A percentile compares a stretch with the other conserved stretches of the same genome.
Conservation (phyloP, 2,329 filamentous ascomycete genomes). For the Neocucurbitaria cava region DNA sequence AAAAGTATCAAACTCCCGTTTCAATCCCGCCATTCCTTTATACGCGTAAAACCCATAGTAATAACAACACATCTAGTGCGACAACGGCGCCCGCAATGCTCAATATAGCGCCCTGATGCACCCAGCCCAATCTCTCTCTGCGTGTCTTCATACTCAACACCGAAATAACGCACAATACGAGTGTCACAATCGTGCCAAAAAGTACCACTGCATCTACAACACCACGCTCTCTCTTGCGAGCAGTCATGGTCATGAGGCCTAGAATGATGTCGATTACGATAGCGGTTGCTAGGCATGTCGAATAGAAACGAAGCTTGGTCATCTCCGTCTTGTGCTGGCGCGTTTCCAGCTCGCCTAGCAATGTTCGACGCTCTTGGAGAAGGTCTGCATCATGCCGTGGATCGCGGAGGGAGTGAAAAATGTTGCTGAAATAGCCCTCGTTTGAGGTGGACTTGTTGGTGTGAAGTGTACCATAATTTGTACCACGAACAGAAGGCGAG, state of each 20-base stretch:
- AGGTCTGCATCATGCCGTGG: constrained; percentile 53
- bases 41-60: constrained; percentile 39
- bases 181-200: constrained; percentile 70
- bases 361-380: constrained; percentile 57
- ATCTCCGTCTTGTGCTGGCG: constrained; percentile 44
- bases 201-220: constrained; percentile 78
- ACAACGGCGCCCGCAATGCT: constrained; percentile 33
- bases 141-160: constrained; percentile 42
- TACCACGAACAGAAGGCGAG: constrained; percentile 17
- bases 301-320: constrained; percentile 47
- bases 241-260: constrained; percentile 70
- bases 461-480: constrained; percentile 58
- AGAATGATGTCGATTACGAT: constrained; percentile 71
- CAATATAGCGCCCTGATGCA: constrained; percentile 40
- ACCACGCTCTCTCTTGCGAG: constrained; percentile 69
- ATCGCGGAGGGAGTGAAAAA: constrained; percentile 37
- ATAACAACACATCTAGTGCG: constrained; percentile 36
- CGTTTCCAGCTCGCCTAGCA: constrained; percentile 38
- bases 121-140: constrained; percentile 36
- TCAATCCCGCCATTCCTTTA: neutral
- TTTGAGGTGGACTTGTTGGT: constrained; percentile 11
- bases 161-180: constrained; percentile 52
- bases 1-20: neutral
- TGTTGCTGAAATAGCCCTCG: constrained; percentile 39
- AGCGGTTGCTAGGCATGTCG: constrained; percentile 64